Evolutionary conservation across 2,329 filamentous ascomycete genomes (phyloP), one percentile per base, ranked within the genome.

Genomic region (Byssothecium circinans): DNA sequence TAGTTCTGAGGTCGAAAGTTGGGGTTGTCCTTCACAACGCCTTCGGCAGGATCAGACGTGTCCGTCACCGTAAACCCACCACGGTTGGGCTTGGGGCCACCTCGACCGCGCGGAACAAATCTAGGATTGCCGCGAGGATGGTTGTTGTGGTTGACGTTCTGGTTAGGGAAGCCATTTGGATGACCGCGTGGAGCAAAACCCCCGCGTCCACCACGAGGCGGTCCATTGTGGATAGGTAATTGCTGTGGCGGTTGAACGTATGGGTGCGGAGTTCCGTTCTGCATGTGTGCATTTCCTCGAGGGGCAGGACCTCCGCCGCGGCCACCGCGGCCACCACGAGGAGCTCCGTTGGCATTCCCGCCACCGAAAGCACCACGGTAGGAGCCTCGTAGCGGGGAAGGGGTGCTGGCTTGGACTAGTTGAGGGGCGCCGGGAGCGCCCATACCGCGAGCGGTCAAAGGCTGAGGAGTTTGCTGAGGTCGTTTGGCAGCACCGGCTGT

Each of bases 391-490:
- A 86, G 71, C n/a, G 82, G 78, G 14, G 78, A 73, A 46, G 84
- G 84, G n/a, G 76, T 62, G 8, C 68, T 57, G 18, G 82, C 83
- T 41, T 81, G 76, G 50, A 75, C 75, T 51, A 84, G 71, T 68
- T 92, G 87, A 12, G 81, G 77, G 25, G 78, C 79, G 27, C 78
- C 72, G 15, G 75, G 81, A 59, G 76, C 78, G 18, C 83, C 84
- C 71, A 80, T 84, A 12, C 76, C 73, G 20, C 68, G 67, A 34
- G 80, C 75, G 0, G 78, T 81, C 52, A 84, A 75, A 1, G 81
- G 77, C 11, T 77, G 76, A 14, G 74, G 60, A 3, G 75, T 74
- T 33, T 64, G 71, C 56, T 73, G 74, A 30, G 72, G 76, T 36
- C 78, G 77, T 55, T 81, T 81, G 52, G 82, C 80, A 62, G 77